These are phyloP conservation scores for Candida yuanshanica DNA, from an alignment of 805 yeast species.

Conservation along the genomic window DNA sequence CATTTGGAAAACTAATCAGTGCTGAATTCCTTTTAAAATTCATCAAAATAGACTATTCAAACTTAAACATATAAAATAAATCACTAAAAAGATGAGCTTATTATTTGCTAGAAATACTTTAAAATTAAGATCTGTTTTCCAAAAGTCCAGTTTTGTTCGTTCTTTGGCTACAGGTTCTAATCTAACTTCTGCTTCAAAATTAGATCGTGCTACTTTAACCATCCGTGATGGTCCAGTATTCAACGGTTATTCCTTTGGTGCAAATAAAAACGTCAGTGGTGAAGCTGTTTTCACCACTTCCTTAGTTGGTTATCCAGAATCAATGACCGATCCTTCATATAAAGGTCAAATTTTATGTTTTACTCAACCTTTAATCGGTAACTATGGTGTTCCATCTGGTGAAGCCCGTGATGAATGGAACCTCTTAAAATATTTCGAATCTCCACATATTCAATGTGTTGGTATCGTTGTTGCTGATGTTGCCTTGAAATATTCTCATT, in stretches of 20 bases:
- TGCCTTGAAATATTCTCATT: constrained; percentile 94
- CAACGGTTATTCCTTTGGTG: constrained; percentile 93
- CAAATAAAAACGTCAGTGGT: constrained; percentile 86
- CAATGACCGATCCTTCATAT: constrained; percentile 98
- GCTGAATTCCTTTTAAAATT: constrained; percentile 18
- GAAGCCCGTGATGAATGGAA: constrained; percentile 76
- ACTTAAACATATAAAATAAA: constrained; percentile 14
- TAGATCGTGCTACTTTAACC: constrained; percentile 84
- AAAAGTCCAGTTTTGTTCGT: constrained; percentile 22
- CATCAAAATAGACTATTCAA: constrained; percentile 1
- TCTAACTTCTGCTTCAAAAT: constrained; percentile 24
- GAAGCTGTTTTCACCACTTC: constrained; percentile 98
- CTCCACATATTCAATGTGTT: constrained; percentile 85
- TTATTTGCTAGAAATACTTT: constrained; percentile 23
- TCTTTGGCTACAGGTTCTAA: constrained; percentile 21
- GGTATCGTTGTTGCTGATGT: constrained; percentile 96
- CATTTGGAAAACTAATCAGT: constrained; percentile 46
- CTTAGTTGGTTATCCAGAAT: constrained; percentile 96
- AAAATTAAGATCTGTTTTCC: constrained; percentile 20
- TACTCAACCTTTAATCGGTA: constrained; percentile 96
- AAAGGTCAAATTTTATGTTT: constrained; percentile 94
- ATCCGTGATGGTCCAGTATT: constrained; percentile 91
- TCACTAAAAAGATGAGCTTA: constrained; percentile 19
- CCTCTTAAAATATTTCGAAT: constrained; percentile 84
- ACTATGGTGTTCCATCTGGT: constrained; percentile 95